These are phyloP conservation scores for Fusarium cicatricum DNA, from an alignment of 2,329 filamentous ascomycete species.

Conservation along the genomic window DNA sequence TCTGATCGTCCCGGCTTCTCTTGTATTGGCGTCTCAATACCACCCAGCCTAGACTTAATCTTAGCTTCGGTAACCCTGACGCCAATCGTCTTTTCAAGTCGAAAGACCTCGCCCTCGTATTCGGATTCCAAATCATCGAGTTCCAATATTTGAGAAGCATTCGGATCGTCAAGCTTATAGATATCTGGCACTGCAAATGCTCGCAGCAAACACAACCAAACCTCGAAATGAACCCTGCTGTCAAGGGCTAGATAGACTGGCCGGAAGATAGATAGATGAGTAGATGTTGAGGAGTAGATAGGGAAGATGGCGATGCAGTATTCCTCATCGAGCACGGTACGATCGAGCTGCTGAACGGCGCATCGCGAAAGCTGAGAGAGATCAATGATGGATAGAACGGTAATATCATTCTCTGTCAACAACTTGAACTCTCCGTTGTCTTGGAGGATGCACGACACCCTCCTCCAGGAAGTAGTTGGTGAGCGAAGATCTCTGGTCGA, in stretches of 20 bases:
- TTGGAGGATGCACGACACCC: constrained; percentile 90
- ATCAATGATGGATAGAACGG: constrained; percentile 82
- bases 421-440: constrained; percentile 96
- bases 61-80: constrained; percentile 70
- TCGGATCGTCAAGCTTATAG: constrained; percentile 69
- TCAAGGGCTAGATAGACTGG: constrained; percentile 91
- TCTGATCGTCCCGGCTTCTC: constrained; percentile 38
- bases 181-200: constrained; percentile 93
- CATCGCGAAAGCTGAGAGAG: constrained; percentile 88
- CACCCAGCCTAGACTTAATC: constrained; percentile 52
- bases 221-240: constrained; percentile 89
- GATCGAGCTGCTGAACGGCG: constrained; percentile 88
- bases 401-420: constrained; percentile 84
- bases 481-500: constrained; percentile 65
- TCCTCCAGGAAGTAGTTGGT: constrained; percentile 75
- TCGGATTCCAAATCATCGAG: constrained; percentile 50
- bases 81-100: constrained; percentile 68
- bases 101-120: constrained; percentile 61
- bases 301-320: constrained; percentile 96
- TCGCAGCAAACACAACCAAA: constrained; percentile 92
- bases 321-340: constrained; percentile 89
- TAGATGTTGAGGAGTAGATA: constrained; percentile 81
- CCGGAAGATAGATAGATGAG: constrained; percentile 78
- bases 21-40: constrained; percentile 33
- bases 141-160: constrained; percentile 54